These are phyloP conservation scores for Luffa acutangula DNA, from an alignment of 306 rosid genomes.

Conservation along the genomic window DNA sequence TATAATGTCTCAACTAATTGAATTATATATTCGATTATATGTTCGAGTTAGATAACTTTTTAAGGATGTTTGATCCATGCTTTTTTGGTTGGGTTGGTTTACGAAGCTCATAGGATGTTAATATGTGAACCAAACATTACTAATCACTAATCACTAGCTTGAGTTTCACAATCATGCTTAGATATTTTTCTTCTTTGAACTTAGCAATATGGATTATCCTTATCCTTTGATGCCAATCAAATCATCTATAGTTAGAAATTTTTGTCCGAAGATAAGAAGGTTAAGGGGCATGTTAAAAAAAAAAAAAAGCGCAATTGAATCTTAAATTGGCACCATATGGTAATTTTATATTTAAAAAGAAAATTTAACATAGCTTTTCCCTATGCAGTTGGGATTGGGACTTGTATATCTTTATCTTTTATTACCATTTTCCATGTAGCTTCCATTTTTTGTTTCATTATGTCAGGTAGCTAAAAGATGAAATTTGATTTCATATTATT, in stretches of 20 bases:
- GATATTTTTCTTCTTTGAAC: background rate
- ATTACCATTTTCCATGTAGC: background rate
- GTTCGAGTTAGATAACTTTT: background rate
- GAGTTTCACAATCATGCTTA: background rate
- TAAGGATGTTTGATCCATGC: background rate
- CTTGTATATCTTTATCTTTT: background rate
- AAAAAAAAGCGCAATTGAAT: background rate
- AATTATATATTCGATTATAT: background rate
- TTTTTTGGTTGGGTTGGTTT: background rate
- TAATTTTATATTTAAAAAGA: background rate
- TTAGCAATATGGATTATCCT: background rate
- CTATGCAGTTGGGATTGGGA: background rate
- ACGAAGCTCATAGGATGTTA: background rate
- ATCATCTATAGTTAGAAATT: background rate
- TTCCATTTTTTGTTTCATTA: background rate
- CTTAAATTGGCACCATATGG: background rate
- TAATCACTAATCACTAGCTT: background rate
- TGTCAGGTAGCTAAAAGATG: background rate
- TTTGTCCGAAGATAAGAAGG: background rate
- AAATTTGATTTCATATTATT: background rate
- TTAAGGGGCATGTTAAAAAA: background rate
- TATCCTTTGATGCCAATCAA: background rate
- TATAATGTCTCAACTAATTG: background rate
- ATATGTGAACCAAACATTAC: background rate
- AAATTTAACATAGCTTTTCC: background rate